phyloP scores from a whole-genome alignment of 2,329 filamentous ascomycete genomes.

The Fusarium tupiense region DNA sequence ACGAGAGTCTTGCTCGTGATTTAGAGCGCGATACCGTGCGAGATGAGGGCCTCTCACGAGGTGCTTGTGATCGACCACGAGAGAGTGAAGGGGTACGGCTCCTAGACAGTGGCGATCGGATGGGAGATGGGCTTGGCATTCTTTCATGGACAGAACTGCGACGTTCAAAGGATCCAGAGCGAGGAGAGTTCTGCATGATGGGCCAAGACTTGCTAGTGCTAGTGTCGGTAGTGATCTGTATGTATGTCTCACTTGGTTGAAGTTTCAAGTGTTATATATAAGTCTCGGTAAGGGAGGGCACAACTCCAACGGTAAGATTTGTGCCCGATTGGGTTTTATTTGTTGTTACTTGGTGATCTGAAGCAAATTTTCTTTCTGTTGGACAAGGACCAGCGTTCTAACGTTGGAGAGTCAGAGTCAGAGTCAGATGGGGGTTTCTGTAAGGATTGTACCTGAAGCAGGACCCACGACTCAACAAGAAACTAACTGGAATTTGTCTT shows the following conservation, averaged over 20 bases:
- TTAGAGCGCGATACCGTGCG: slow-evolving; percentile 24
- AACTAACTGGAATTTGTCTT: not conserved
- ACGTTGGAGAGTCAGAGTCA: slow-evolving; percentile 3
- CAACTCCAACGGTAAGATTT: not conserved
- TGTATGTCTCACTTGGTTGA: not conserved
- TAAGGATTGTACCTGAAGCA: slow-evolving; percentile 11
- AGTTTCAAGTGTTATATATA: slow-evolving; percentile 12
- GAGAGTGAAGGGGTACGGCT: slow-evolving; percentile 25
- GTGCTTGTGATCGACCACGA: slow-evolving; percentile 27
- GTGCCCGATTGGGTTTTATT: slow-evolving; percentile 10
- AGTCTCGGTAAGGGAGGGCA: not conserved
- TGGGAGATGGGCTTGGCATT: slow-evolving; percentile 21
- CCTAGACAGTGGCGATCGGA: slow-evolving; percentile 17
- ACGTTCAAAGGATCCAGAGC: slow-evolving; percentile 33
- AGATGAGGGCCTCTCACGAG: not conserved
- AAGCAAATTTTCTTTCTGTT: not conserved
- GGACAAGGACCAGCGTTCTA: slow-evolving; percentile 24
- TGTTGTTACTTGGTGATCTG: slow-evolving; percentile 13
- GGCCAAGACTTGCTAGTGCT: slow-evolving; percentile 21
- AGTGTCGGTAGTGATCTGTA: not conserved
- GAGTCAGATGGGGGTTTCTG: not conserved
- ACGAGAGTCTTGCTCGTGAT: slow-evolving; percentile 23
- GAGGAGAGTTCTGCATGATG: slow-evolving; percentile 29
- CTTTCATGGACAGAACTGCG: slow-evolving; percentile 28
- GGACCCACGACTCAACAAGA: slow-evolving; percentile 6